These are phyloP conservation scores for Prillingera fragicola DNA, from an alignment of 1,284 basidiomycete genomes.

Conservation along the genomic window DNA sequence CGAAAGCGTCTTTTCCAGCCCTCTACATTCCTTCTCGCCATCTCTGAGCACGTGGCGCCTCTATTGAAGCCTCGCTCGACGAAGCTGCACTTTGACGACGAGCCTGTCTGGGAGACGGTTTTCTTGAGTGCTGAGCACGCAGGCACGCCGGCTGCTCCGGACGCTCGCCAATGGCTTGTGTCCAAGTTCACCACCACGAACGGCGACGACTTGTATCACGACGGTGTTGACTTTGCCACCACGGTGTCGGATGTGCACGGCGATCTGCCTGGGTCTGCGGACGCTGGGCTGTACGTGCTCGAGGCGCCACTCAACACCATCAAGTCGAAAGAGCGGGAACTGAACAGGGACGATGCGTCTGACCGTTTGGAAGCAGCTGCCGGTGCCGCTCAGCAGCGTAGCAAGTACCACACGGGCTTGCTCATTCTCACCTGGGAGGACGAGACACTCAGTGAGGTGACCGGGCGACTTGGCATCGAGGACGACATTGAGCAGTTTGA, in stretches of 20 bases:
- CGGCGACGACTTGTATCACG: conserved; percentile 7
- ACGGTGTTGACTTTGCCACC: conserved; percentile 21
- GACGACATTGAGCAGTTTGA: conserved; percentile 22
- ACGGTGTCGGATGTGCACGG: conserved; percentile 7
- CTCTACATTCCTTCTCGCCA: conserved; percentile 29
- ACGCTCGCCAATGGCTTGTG: conserved; percentile 31
- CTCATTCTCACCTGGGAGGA: conserved; percentile 38
- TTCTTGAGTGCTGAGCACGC: conserved; percentile 14
- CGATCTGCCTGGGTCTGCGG: conserved; percentile 11
- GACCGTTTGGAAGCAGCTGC: conserved; percentile 25
- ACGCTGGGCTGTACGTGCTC: conserved; percentile 30
- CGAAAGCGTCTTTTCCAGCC: conserved; percentile 17
- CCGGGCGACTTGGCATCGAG: conserved; percentile 25
- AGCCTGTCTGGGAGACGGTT: conserved; percentile 11
- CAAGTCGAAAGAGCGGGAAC: not conserved
- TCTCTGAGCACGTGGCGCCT: conserved; percentile 27
- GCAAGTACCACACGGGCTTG: conserved; percentile 25
- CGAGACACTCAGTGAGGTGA: conserved; percentile 31
- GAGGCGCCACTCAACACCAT: conserved; percentile 25
- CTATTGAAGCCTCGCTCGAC: conserved; percentile 11
- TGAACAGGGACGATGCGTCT: conserved; percentile 30
- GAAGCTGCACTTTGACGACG: conserved; percentile 1
- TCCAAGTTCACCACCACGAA: conserved; percentile 25
- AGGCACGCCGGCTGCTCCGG: conserved; percentile 18
- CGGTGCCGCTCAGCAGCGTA: conserved; percentile 13